Percentiles rank a stretch among this genome's conserved stretches.
Evolutionary conservation across 2,329 filamentous ascomycete genomes (phyloP).

Genomic region (Alternaria incomplexa): DNA sequence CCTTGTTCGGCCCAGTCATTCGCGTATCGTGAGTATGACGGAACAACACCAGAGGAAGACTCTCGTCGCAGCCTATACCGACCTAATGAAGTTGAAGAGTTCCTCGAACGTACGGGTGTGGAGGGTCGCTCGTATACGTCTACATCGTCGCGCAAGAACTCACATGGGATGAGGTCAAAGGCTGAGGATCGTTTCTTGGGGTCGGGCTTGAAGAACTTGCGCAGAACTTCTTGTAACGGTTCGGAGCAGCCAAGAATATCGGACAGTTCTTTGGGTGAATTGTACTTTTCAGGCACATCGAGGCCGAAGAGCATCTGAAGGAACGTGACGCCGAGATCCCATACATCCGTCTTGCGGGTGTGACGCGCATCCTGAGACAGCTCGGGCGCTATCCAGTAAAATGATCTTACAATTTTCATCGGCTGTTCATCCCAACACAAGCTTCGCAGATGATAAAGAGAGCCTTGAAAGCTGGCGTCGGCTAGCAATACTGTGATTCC

Average conservation of each 20-base stretch:
- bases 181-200: constrained; percentile 84
- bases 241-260: constrained; percentile 74
- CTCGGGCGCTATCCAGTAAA: constrained; percentile 85
- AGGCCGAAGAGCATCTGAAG: constrained; percentile 93
- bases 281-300: constrained; percentile 75
- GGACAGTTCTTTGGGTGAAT: constrained; percentile 77
- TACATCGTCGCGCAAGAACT: constrained; percentile 60
- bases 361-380: constrained; percentile 63
- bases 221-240: constrained; percentile 78
- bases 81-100: constrained; percentile 45
- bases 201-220: constrained; percentile 83
- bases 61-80: constrained; percentile 44
- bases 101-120: constrained; percentile 44
- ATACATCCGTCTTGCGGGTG: constrained; percentile 85
- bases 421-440: constrained; percentile 59
- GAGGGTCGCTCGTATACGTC: constrained; percentile 48
- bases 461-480: constrained; percentile 73
- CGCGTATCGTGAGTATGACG: constrained; percentile 73
- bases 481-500: constrained; percentile 74
- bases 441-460: constrained; percentile 67
- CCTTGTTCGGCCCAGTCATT: constrained; percentile 92
- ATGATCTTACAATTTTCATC: constrained; percentile 70
- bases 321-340: constrained; percentile 91
- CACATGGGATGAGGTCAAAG: constrained; percentile 70
- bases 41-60: constrained; percentile 40